phyloP scores from a whole-genome alignment of 352 stramenopile species.

The Phytophthora boehmeriae region DNA sequence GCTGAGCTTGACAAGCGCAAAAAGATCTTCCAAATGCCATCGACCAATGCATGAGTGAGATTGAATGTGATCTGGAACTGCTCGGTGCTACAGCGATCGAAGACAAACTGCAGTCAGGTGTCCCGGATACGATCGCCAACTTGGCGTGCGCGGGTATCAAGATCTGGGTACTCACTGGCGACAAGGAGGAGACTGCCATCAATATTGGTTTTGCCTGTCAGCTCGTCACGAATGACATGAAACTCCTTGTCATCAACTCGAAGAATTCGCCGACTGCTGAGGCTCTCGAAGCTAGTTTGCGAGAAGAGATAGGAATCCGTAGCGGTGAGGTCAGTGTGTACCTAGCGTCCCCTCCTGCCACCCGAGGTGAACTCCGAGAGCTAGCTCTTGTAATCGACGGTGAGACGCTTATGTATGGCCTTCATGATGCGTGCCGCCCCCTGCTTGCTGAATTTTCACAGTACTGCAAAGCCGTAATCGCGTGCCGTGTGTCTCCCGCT shows the following conservation, averaged over 20 bases:
- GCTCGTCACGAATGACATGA: constrained; percentile 86
- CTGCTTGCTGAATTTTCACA: constrained; percentile 73
- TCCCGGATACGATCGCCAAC: constrained; percentile 88
- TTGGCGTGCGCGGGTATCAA: constrained; percentile 89
- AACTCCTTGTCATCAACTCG: constrained; percentile 68
- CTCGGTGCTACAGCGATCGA: constrained; percentile 94
- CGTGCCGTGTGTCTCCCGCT: constrained; percentile 83
- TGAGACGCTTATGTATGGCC: constrained; percentile 66
- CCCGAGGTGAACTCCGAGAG: constrained; percentile 53
- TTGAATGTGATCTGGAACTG: constrained; percentile 84
- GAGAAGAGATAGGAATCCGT: constrained; percentile 46
- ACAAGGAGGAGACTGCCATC: constrained; percentile 95
- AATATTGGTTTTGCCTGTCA: constrained; percentile 94
- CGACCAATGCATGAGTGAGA: constrained; percentile 80
- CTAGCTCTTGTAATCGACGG: constrained; percentile 83
- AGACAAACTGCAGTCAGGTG: constrained; percentile 92
- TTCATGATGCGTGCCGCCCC: constrained; percentile 45
- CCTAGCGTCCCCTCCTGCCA: constrained; percentile 45
- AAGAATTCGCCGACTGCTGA: constrained; percentile 59
- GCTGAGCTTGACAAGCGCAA: constrained; percentile 84
- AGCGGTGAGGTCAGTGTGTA: constrained; percentile 55
- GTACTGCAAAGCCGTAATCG: constrained; percentile 89
- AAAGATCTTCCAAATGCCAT: constrained; percentile 75
- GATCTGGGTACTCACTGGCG: constrained; percentile 94
- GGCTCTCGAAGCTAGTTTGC: constrained; percentile 53